These are phyloP conservation scores for Mycena rosella DNA, from an alignment of 768 basidiomycete species.

Conservation along the genomic window DNA sequence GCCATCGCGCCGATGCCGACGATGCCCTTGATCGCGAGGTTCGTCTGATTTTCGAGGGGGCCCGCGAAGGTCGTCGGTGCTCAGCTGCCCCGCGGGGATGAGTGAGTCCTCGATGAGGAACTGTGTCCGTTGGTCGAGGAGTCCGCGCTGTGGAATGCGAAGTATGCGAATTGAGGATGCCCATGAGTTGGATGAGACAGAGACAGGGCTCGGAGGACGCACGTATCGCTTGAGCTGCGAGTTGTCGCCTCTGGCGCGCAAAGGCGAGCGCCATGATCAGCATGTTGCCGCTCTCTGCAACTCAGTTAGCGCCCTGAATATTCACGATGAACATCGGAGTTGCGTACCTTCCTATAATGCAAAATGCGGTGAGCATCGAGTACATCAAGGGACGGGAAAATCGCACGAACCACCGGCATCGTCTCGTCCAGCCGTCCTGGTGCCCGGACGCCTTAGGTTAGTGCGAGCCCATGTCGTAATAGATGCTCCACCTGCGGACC, in stretches of 20 bases:
- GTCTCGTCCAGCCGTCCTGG: constrained; percentile 62
- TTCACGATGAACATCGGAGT: constrained; percentile 4
- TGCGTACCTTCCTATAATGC: too few species aligned
- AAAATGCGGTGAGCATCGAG: too few species aligned
- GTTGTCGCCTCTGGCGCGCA: constrained; percentile 64
- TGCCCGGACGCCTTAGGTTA: constrained; percentile 57
- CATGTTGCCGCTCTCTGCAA: constrained; percentile 81
- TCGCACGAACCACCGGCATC: constrained; percentile 49
- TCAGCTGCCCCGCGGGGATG: constrained; percentile 68
- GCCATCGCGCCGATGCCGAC: constrained; percentile 76
- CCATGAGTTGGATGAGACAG: too few species aligned
- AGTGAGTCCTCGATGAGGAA: constrained; percentile 67
- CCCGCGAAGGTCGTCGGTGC: constrained; percentile 69
- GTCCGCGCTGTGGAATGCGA: constrained; percentile 30
- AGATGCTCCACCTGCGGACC: constrained; percentile 64
- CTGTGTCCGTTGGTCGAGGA: constrained; percentile 75
- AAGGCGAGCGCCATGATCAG: constrained; percentile 78
- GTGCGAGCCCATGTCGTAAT: constrained; percentile 66
- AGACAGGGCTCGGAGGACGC: too few species aligned
- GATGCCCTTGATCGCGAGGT: constrained; percentile 79
- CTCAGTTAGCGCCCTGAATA: not conserved
- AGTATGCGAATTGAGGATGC: too few species aligned
- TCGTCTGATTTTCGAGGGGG: constrained; percentile 70
- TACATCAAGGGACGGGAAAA: too few species aligned
- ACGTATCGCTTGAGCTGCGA: constrained; percentile 64